Evolutionary conservation across 2,329 filamentous ascomycete species (phyloP).

Genomic region (Alternaria alternata): DNA sequence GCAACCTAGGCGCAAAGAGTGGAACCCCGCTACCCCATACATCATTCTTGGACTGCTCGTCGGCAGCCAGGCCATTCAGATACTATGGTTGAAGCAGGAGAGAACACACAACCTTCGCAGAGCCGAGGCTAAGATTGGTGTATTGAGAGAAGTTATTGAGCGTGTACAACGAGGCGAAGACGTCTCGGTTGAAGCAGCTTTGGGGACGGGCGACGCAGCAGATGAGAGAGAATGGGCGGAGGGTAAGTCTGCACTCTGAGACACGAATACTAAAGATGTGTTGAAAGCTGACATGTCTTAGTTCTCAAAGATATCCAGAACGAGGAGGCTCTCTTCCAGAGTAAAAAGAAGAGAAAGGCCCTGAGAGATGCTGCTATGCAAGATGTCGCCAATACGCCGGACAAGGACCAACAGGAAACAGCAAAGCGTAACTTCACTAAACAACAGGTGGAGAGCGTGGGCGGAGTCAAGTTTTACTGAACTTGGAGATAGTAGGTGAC

Average conservation of each 20-base stretch:
- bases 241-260: slow-evolving; percentile 59
- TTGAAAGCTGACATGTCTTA: slow-evolving; percentile 43
- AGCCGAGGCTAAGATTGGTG: slow-evolving; percentile 78
- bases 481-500: background rate
- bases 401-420: slow-evolving; percentile 42
- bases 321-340: slow-evolving; percentile 64
- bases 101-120: slow-evolving; percentile 75
- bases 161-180: slow-evolving; percentile 44
- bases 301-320: slow-evolving; percentile 72
- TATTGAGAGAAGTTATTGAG: slow-evolving; percentile 76
- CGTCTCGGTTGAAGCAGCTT: slow-evolving; percentile 76
- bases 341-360: slow-evolving; percentile 49
- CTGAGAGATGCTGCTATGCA: slow-evolving; percentile 28
- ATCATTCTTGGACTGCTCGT: slow-evolving; percentile 77
- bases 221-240: slow-evolving; percentile 90
- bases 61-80: slow-evolving; percentile 94
- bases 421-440: slow-evolving; percentile 27
- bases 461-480: slow-evolving; percentile 46
- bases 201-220: slow-evolving; percentile 79
- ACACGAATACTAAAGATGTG: background rate
- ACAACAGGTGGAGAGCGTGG: slow-evolving; percentile 40
- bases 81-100: slow-evolving; percentile 81
- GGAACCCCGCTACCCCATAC: slow-evolving; percentile 70
- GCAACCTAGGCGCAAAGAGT: slow-evolving; percentile 42
- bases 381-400: slow-evolving; percentile 10